These are phyloP conservation scores for Nemania serpens DNA, from an alignment of 2,329 filamentous ascomycete species.

Conservation along the genomic window DNA sequence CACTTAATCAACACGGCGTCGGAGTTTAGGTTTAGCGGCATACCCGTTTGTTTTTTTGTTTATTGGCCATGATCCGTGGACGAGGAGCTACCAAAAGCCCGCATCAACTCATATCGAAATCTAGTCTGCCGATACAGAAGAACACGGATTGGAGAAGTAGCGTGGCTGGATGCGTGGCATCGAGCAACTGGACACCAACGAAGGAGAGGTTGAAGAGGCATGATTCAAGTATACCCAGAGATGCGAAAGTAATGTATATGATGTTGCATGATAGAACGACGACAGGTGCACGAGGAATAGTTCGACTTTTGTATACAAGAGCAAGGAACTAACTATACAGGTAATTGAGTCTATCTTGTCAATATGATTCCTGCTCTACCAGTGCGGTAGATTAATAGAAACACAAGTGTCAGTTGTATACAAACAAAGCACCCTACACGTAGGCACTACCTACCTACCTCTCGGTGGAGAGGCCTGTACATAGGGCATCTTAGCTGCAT, in stretches of 20 bases:
- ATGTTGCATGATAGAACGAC: constrained; percentile 42
- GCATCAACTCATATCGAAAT: constrained; percentile 27
- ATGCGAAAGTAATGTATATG: constrained; percentile 43
- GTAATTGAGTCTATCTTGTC: not conserved
- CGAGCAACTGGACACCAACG: constrained; percentile 28
- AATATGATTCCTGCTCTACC: not conserved
- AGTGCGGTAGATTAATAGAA: not conserved
- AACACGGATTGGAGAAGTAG: constrained; percentile 19
- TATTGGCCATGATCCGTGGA: constrained; percentile 28
- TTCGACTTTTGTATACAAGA: constrained; percentile 9
- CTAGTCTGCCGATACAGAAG: constrained; percentile 28
- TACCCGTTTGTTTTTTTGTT: constrained; percentile 42
- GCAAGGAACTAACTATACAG: not conserved
- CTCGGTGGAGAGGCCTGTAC: too few relatives aligned
- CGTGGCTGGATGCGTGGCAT: constrained; percentile 31
- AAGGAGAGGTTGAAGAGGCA: constrained; percentile 26
- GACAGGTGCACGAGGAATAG: constrained; percentile 26
- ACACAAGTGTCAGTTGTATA: too few relatives aligned
- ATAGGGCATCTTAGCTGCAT: too few relatives aligned
- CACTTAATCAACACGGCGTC: constrained; percentile 38
- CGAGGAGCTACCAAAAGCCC: constrained; percentile 10
- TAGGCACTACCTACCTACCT: not conserved
- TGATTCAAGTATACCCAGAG: constrained; percentile 41
- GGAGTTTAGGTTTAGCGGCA: constrained; percentile 42
- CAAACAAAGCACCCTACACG: too few relatives aligned